These are phyloP conservation scores for Diaporthe eres DNA, from an alignment of 2,329 filamentous ascomycete genomes.

Conservation along the genomic window DNA sequence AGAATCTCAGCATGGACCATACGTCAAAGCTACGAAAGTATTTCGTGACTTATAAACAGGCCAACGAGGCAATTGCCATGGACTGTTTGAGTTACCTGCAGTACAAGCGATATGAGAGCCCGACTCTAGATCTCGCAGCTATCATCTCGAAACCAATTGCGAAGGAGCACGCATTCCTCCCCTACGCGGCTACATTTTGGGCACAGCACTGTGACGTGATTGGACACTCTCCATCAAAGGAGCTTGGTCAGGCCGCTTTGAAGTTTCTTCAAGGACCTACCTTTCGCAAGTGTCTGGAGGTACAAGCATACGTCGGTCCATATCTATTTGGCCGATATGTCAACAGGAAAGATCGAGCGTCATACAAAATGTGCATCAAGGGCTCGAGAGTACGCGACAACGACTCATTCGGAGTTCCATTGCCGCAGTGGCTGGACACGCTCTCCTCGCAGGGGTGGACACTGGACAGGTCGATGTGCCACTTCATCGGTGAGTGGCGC, in stretches of 20 bases:
- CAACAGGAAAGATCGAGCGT: neutral
- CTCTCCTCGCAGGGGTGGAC: neutral
- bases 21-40: neutral
- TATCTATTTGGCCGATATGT: neutral
- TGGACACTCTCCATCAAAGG: neutral
- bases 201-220: conserved; percentile 6
- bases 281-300: neutral
- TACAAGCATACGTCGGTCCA: neutral
- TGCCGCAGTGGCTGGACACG: conserved; percentile 7
- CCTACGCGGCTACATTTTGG: conserved; percentile 6
- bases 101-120: neutral
- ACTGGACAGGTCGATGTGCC: conserved; percentile 3
- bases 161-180: conserved; percentile 3
- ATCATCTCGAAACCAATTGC: neutral
- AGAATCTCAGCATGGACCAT: neutral
- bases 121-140: neutral
- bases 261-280: neutral
- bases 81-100: neutral
- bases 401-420: neutral
- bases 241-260: neutral
- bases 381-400: neutral
- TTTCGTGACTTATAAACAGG: neutral
- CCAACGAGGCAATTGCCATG: conserved; percentile 11
- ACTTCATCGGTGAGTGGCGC: conserved; percentile 18
- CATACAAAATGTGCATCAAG: conserved; percentile 1